Evolutionary conservation across 177 flowering plant genomes (phyloP), one percentile per base, ranked within the genome.

Genomic region (Vitis hybrid): DNA sequence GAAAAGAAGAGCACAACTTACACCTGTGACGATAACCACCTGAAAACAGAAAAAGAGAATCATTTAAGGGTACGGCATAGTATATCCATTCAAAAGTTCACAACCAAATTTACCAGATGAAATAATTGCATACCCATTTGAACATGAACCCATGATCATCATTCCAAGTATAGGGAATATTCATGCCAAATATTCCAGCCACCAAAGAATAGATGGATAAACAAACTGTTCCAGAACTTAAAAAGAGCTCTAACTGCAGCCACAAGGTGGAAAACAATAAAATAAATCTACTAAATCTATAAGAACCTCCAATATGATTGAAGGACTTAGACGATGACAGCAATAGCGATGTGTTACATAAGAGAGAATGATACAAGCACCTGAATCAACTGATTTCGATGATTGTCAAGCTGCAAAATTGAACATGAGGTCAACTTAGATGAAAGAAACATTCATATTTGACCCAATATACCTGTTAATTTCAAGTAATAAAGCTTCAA

Each of bases 311-410:
- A 23, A 14, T n/a, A 6, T 23, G 21, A 17, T 39, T 39, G 10
- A n/a, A 21, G 5, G 10, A 48, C 7, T 6, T 14, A 11, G 4
- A 52, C 0, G 2, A 54, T 39, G 18, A 34, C 7, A 23, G 13
- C n/a, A 1, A 11, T 19, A 12, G 21, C 9, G 32, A 57, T 50
- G 2, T 19, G 3, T n/a, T 49, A 14, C 14, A 56, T 19, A 39
- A 49, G 8, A 39, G 4, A 2, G 52, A 34, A 52, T 39, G 63
- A 19, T 19, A 13, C 34, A 71, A 49, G 39, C 51, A 95, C 99
- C 98, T 95, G 98, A 86, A 95, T 95, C 45, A 95, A 88, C 83
- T 95, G 98, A 81, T 95, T 95, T 51, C 99, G 90, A 80, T 91
- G 98, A 80, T 89, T 95, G 76, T 95, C 99, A 74, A 95, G 98